phyloP scores from a whole-genome alignment of 129 eudicot species.

The Chrysanthemum seticuspe region DNA sequence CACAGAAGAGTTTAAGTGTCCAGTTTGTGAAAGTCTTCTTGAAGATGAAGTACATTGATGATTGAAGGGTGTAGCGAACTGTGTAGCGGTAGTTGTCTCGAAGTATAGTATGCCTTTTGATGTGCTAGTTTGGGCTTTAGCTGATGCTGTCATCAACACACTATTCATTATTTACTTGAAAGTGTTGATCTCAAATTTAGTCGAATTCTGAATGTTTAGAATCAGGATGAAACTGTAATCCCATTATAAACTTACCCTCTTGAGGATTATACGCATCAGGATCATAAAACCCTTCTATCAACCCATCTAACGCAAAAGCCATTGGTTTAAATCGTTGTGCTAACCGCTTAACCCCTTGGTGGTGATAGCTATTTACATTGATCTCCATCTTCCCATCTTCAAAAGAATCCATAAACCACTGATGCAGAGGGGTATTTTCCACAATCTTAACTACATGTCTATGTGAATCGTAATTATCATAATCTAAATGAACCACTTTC shows the following conservation, averaged over 20 bases:
- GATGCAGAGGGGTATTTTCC: slow-evolving; percentile 65
- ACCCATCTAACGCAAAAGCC: slow-evolving; percentile 89
- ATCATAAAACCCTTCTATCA: slow-evolving; percentile 90
- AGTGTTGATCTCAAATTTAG: no score
- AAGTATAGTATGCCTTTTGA: no score
- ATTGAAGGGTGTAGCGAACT: no score
- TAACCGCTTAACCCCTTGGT: slow-evolving; percentile 85
- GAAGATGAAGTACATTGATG: no score
- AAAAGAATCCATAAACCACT: slow-evolving; percentile 73
- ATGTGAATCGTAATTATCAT: slow-evolving; percentile 87
- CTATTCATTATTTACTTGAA: no score
- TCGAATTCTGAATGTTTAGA: no score
- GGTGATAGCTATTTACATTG: slow-evolving; percentile 88
- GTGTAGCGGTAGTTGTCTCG: no score
- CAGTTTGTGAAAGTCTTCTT: no score
- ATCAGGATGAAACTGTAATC: slow-evolving; percentile 95
- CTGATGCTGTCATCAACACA: no score
- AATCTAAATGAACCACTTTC: slow-evolving; percentile 72
- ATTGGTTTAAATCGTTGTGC: slow-evolving; percentile 83
- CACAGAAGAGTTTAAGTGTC: no score
- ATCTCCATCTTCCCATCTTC: slow-evolving; percentile 50
- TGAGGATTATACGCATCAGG: slow-evolving; percentile 85
- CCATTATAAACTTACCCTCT: slow-evolving; percentile 97
- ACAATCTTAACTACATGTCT: slow-evolving; percentile 68
- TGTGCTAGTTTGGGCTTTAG: no score